Evolutionary conservation across 805 yeast genomes (phyloP), one percentile per base, ranked within the genome.

Genomic region (Suhomyces faveliae): DNA sequence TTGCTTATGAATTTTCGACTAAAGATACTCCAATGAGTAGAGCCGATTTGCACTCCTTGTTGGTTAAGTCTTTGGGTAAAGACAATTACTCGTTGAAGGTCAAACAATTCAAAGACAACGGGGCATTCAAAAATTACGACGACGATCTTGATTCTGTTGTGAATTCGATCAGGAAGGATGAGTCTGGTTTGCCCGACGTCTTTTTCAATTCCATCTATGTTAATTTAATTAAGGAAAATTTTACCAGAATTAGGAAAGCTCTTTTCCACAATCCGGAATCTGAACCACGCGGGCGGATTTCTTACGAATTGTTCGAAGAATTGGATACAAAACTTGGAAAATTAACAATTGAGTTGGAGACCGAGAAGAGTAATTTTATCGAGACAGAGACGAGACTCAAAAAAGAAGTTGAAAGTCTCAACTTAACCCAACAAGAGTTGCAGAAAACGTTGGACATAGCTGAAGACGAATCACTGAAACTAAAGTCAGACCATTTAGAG

Each of bases 131-230:
- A 8, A 77, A 79, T 46, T 85, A 79, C 52, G 81, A 77, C n/a
- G 77, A 74, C 3, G 76, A 75, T 1, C 69, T 71, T 19, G 25
- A 37, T 10, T 37, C 25, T 3, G 68, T 72, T 20, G 69, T 80
- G 22, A 63, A 79, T 20, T 70, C 73, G 13, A 79, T 84, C 2
- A 72, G 73, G 3, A 77, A 79, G 52, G 96, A 89, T 61, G 84
- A 82, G 2, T 83, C 96, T 1, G 99, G 99, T 1, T 75, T 92
- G 37, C 99, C 98, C 0, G 80, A 82, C 49, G 86, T 92, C 1
- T 89, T 78, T 57, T 85, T 94, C 59, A 85, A 84, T 49, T 61
- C 78, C 0, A 66, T 74, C 2, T 89, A 89, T 61, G 82, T 87
- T 3, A 70, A 69, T 3, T 68, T 90, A 44, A 68, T 94, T 38